These are phyloP conservation scores for Thalassiosira mediterranea DNA, from an alignment of 352 stramenopile species.

Conservation along the genomic window DNA sequence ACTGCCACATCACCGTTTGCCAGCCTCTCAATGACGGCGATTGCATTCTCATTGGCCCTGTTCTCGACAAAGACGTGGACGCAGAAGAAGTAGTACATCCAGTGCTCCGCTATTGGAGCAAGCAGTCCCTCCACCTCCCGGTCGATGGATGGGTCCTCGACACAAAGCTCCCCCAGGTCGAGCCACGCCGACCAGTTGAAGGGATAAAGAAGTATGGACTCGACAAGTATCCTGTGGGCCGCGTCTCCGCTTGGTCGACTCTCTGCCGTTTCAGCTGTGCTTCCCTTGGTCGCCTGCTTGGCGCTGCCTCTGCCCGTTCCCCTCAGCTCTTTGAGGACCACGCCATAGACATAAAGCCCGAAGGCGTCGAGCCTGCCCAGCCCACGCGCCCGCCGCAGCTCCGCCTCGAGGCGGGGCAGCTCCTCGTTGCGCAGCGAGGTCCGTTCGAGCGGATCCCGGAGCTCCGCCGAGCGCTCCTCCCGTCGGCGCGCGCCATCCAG, in stretches of 20 bases:
- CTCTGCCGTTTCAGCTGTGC: conserved; percentile 5
- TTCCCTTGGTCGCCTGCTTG: conserved; percentile 9
- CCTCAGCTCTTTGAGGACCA: conserved; percentile 76
- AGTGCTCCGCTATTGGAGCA: conserved; percentile 66
- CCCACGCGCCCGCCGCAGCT: conserved; percentile 58
- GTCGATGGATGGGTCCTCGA: conserved; percentile 58
- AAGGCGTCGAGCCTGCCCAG: conserved; percentile 73
- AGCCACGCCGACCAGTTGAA: conserved; percentile 98
- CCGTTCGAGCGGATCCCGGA: conserved; percentile 72
- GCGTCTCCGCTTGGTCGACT: conserved; percentile 32
- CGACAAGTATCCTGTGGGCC: conserved; percentile 65
- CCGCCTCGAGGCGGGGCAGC: conserved; percentile 64
- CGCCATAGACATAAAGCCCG: conserved; percentile 84
- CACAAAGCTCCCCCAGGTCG: conserved; percentile 86
- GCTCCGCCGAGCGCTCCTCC: conserved; percentile 75
- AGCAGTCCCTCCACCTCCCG: conserved; percentile 65
- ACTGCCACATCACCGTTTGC: conserved; percentile 44
- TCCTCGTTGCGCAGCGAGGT: conserved; percentile 69
- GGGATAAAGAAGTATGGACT: conserved; percentile 74
- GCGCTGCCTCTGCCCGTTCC: conserved; percentile 6
- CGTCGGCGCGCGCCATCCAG: conserved; percentile 85
- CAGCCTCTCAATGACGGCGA: conserved; percentile 65
- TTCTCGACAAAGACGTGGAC: conserved; percentile 78
- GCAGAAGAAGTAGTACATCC: conserved; percentile 85
- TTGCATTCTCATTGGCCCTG: conserved; percentile 73